A percentile compares a stretch with the other conserved stretches of the same genome.
These are phyloP conservation scores for Colletotrichum musae DNA, from an alignment of 2,329 filamentous ascomycete species.

Conservation along the genomic window DNA sequence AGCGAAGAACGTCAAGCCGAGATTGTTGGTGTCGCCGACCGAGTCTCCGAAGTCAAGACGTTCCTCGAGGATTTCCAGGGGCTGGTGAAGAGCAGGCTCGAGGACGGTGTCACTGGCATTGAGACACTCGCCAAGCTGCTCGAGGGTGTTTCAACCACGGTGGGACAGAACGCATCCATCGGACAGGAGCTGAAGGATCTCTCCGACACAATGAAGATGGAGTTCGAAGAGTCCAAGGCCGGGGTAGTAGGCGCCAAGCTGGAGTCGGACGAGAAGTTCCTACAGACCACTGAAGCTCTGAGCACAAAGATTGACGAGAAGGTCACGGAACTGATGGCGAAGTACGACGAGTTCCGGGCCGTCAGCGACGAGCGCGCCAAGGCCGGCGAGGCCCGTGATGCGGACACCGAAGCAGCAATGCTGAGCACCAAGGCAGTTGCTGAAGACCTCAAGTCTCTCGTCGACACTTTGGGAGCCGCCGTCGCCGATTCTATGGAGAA, in stretches of 20 bases:
- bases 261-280: constrained; percentile 86
- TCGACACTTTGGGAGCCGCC: constrained; percentile 86
- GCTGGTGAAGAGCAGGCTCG: constrained; percentile 82
- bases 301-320: constrained; percentile 73
- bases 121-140: constrained; percentile 81
- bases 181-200: constrained; percentile 79
- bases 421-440: constrained; percentile 83
- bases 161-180: constrained; percentile 70
- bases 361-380: constrained; percentile 81
- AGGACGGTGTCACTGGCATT: constrained; percentile 80
- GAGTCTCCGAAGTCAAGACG: constrained; percentile 82
- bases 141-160: constrained; percentile 75
- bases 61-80: constrained; percentile 85
- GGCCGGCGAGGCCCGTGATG: constrained; percentile 80
- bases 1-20: constrained; percentile 89
- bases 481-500: constrained; percentile 89
- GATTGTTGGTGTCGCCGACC: constrained; percentile 82
- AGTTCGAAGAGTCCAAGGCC: constrained; percentile 89
- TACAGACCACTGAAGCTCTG: constrained; percentile 68
- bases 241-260: constrained; percentile 85
- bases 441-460: constrained; percentile 88
- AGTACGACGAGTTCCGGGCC: constrained; percentile 89
- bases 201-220: constrained; percentile 81
- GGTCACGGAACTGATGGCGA: constrained; percentile 83
- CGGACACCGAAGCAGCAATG: constrained; percentile 81